phyloP scores from a whole-genome alignment of 352 stramenopile genomes.

The Phytophthora cryptogea region DNA sequence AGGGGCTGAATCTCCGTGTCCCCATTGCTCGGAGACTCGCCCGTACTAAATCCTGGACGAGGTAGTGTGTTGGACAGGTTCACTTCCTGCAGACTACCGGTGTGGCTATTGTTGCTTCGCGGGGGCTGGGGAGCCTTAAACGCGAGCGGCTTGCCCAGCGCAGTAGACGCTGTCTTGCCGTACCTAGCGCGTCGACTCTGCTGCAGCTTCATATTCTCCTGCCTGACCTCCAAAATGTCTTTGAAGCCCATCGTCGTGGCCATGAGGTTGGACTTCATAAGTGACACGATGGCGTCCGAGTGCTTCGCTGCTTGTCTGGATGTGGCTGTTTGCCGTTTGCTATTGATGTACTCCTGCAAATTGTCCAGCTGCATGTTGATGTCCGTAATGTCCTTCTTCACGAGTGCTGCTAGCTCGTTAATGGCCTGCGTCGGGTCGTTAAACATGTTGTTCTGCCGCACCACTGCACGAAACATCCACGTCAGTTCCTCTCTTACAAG shows the following conservation, averaged over 20 bases:
- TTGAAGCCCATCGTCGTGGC: conserved; percentile 82
- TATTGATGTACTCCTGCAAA: conserved; percentile 81
- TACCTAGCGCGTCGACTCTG: conserved; percentile 80
- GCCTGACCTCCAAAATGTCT: conserved; percentile 83
- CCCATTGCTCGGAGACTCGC: conserved; percentile 27
- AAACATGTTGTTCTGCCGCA: conserved; percentile 91
- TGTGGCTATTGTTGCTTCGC: conserved; percentile 39
- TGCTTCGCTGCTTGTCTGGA: conserved; percentile 81
- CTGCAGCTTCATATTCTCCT: conserved; percentile 89
- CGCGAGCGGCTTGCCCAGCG: conserved; percentile 73
- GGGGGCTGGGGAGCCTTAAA: conserved; percentile 55
- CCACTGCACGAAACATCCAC: conserved; percentile 45
- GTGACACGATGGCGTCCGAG: conserved; percentile 80
- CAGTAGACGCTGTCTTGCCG: conserved; percentile 71
- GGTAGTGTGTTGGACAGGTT: conserved; percentile 61
- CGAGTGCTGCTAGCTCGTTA: conserved; percentile 77
- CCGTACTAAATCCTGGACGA: conserved; percentile 42
- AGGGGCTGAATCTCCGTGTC: conserved; percentile 65
- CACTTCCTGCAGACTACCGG: conserved; percentile 35
- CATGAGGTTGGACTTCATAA: conserved; percentile 88
- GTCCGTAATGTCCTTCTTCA: conserved; percentile 89
- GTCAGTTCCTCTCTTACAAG: not conserved
- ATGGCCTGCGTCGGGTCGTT: conserved; percentile 86
- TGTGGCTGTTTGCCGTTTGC: conserved; percentile 53
- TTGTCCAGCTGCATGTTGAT: conserved; percentile 89